Percentiles rank a stretch among this genome's conserved stretches.
These are phyloP conservation scores for Boletales sp. DNA, from an alignment of 768 basidiomycete species.

Conservation along the genomic window DNA sequence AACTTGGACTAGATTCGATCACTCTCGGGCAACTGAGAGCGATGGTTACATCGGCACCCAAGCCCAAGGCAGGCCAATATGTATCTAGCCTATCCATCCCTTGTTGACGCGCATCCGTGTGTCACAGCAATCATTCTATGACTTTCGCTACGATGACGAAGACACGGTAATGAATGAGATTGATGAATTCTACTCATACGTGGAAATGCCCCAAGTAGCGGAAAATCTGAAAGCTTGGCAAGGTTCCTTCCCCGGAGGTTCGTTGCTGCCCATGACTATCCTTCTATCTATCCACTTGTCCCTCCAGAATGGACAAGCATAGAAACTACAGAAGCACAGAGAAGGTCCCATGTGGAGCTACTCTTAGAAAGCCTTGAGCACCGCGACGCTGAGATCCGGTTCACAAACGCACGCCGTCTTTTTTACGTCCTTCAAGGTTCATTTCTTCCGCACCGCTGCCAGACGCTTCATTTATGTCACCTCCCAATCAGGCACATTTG, in stretches of 20 bases:
- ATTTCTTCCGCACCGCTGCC: neutral
- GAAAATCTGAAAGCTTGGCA: constrained; percentile 89
- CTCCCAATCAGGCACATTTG: constrained; percentile 67
- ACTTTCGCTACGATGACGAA: constrained; percentile 94
- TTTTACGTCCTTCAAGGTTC: constrained; percentile 92
- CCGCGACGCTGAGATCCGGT: constrained; percentile 76
- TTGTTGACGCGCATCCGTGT: constrained; percentile 18
- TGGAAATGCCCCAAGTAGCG: constrained; percentile 87
- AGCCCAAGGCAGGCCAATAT: constrained; percentile 60
- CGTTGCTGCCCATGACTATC: constrained; percentile 17
- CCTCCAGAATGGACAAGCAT: constrained; percentile 70
- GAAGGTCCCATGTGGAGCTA: constrained; percentile 72
- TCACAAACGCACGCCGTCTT: constrained; percentile 80
- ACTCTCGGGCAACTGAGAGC: constrained; percentile 78
- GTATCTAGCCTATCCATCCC: constrained; percentile 6
- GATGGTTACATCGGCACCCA: constrained; percentile 64
- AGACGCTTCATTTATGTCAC: constrained; percentile 9
- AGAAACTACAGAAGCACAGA: constrained; percentile 50
- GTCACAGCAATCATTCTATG: constrained; percentile 77
- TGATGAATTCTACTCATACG: constrained; percentile 97
- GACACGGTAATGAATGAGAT: constrained; percentile 95
- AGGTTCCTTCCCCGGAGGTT: constrained; percentile 76
- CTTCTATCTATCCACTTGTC: neutral
- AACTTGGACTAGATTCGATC: constrained; percentile 62
- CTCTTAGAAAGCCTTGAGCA: constrained; percentile 88